These are phyloP conservation scores for Botrytis sinoallii DNA, from an alignment of 2,329 filamentous ascomycete genomes.

Conservation along the genomic window DNA sequence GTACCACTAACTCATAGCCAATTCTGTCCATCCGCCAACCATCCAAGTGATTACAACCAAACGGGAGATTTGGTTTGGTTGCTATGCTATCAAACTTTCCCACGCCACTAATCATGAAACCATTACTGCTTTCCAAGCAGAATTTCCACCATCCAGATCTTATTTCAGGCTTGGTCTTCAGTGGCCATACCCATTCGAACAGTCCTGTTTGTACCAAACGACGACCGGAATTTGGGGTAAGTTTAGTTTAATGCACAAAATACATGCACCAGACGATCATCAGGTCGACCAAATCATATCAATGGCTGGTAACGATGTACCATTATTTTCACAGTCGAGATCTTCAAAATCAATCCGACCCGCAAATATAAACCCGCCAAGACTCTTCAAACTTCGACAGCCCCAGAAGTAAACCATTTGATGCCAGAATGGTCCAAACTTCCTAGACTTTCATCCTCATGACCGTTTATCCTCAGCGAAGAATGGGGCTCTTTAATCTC, in stretches of 20 bases:
- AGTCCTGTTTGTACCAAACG: not conserved
- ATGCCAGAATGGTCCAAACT: not conserved
- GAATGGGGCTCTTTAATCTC: not conserved
- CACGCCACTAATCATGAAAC: not conserved
- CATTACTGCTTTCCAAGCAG: not conserved
- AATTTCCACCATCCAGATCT: not conserved
- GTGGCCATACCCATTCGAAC: not conserved
- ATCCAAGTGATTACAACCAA: not conserved
- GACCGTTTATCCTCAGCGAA: slow-evolving; percentile 1
- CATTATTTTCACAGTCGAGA: not conserved
- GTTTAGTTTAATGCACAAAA: slow-evolving; percentile 2
- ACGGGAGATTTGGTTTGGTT: not conserved
- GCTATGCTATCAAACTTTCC: not conserved
- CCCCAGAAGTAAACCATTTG: slow-evolving; percentile 5
- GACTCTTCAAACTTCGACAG: not conserved
- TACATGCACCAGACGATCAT: slow-evolving; percentile 4
- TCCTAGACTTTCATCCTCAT: not conserved
- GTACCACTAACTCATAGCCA: not conserved
- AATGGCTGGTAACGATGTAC: no score
- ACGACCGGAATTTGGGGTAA: slow-evolving; percentile 1
- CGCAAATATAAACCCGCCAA: not conserved
- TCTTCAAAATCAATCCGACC: not conserved
- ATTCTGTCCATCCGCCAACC: slow-evolving; percentile 1
- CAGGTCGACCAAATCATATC: not conserved
- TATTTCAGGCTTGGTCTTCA: not conserved